These are phyloP conservation scores for Limnomonas spitsbergensis DNA, from an alignment of 139 green algal genomes.

Conservation along the genomic window DNA sequence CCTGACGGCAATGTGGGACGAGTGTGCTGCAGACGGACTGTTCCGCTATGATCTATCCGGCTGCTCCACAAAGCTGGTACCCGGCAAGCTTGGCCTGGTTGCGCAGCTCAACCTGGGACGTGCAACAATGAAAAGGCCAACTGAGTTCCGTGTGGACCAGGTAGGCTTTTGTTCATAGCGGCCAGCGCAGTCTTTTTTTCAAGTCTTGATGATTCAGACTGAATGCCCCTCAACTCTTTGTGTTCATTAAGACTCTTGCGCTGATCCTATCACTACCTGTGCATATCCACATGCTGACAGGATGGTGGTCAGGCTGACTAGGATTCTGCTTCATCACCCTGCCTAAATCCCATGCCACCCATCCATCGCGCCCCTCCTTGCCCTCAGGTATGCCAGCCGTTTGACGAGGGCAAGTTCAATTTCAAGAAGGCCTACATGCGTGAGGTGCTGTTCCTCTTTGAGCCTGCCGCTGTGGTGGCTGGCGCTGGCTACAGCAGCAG, in stretches of 20 bases:
- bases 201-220: too few relatives aligned
- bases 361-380: too few relatives aligned
- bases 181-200: too few relatives aligned
- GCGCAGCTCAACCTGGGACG: constrained; percentile 93
- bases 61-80: constrained; percentile 82
- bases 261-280: too few relatives aligned
- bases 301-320: too few relatives aligned
- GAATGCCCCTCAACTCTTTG: too few relatives aligned
- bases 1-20: constrained; percentile 76
- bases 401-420: constrained; percentile 96
- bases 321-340: too few relatives aligned
- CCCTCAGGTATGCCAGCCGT: constrained; percentile 71
- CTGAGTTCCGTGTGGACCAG: constrained; percentile 92
- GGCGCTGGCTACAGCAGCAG: neutral
- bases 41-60: constrained; percentile 86
- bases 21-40: constrained; percentile 33
- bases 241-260: too few relatives aligned
- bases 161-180: too few relatives aligned
- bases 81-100: constrained; percentile 76
- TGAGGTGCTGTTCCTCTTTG: constrained; percentile 93
- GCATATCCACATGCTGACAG: too few relatives aligned
- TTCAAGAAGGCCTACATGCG: constrained; percentile 90
- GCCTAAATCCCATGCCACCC: too few relatives aligned
- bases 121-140: constrained; percentile 92
- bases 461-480: too few relatives aligned